phyloP scores from a whole-genome alignment of 306 rosid genomes.

The Castanospermum australe region DNA sequence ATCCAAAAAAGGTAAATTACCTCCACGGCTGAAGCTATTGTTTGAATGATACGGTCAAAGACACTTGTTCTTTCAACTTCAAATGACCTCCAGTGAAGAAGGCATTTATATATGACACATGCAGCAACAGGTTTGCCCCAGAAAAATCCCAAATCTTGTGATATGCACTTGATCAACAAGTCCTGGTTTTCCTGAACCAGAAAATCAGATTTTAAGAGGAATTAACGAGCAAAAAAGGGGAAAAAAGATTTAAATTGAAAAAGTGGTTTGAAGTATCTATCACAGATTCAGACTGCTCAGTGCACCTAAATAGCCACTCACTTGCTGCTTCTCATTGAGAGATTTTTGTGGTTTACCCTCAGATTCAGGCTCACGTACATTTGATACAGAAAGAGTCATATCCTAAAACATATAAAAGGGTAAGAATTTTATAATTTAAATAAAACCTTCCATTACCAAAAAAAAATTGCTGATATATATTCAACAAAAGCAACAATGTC shows the following conservation, averaged over 20 bases:
- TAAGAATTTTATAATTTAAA: conserved; percentile 11
- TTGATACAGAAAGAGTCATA: conserved; percentile 70
- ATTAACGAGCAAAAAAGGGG: conserved; percentile 19
- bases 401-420: conserved; percentile 56
- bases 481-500: conserved; percentile 25
- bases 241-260: conserved; percentile 11
- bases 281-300: conserved; percentile 19
- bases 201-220: conserved; percentile 26
- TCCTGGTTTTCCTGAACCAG: conserved; percentile 95
- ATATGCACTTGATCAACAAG: conserved; percentile 74
- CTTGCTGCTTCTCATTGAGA: conserved; percentile 98
- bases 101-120: conserved; percentile 92
- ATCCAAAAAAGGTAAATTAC: conserved; percentile 43
- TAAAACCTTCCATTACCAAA: not conserved
- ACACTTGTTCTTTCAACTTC: conserved; percentile 98
- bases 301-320: conserved; percentile 43
- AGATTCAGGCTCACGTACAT: conserved; percentile 91
- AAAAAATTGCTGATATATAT: conserved; percentile 1
- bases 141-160: conserved; percentile 97
- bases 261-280: conserved; percentile 11
- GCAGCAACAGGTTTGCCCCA: conserved; percentile 97
- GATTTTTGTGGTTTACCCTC: conserved; percentile 99
- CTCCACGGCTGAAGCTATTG: conserved; percentile 95
- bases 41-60: conserved; percentile 94
- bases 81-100: conserved; percentile 98